Evolutionary conservation across 768 basidiomycete genomes (phyloP).

Genomic region (Ramaria sp.): DNA sequence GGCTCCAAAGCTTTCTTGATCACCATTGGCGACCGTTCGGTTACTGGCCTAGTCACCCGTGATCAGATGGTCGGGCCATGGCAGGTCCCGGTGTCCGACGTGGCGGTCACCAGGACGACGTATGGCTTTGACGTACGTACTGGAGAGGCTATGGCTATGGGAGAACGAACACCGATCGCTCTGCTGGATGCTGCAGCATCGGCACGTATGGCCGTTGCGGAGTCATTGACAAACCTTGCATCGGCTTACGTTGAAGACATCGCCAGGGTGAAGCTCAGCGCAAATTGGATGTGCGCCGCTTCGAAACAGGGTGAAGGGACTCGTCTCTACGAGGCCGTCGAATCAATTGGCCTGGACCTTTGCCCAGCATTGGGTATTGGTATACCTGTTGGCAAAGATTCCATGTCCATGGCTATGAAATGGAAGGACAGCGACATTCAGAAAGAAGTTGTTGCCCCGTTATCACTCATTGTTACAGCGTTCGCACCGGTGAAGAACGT

Average conservation of each 20-base stretch:
- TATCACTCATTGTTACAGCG: conserved; percentile 91
- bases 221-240: conserved; percentile 83
- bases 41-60: conserved; percentile 88
- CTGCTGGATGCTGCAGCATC: conserved; percentile 82
- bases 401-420: conserved; percentile 99
- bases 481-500: conserved; percentile 83
- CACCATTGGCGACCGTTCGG: conserved; percentile 91
- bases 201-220: conserved; percentile 92
- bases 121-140: conserved; percentile 79
- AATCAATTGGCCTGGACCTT: conserved; percentile 85
- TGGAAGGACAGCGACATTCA: conserved; percentile 61
- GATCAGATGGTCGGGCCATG: conserved; percentile 99
- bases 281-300: conserved; percentile 99
- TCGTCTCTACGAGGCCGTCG: conserved; percentile 79
- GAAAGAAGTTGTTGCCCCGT: conserved; percentile 79
- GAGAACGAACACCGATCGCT: conserved; percentile 90
- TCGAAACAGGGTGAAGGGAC: conserved; percentile 83
- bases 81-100: conserved; percentile 97
- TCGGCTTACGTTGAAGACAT: conserved; percentile 69
- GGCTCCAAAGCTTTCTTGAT: conserved; percentile 96
- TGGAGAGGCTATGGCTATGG: conserved; percentile 98
- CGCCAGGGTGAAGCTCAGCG: conserved; percentile 81
- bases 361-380: conserved; percentile 90
- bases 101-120: conserved; percentile 89
- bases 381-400: conserved; percentile 98